A percentile compares a stretch with the other conserved stretches of the same genome.
These are phyloP conservation scores for Blechomonas ayalai DNA, from an alignment of 208 protist species.

Conservation along the genomic window DNA sequence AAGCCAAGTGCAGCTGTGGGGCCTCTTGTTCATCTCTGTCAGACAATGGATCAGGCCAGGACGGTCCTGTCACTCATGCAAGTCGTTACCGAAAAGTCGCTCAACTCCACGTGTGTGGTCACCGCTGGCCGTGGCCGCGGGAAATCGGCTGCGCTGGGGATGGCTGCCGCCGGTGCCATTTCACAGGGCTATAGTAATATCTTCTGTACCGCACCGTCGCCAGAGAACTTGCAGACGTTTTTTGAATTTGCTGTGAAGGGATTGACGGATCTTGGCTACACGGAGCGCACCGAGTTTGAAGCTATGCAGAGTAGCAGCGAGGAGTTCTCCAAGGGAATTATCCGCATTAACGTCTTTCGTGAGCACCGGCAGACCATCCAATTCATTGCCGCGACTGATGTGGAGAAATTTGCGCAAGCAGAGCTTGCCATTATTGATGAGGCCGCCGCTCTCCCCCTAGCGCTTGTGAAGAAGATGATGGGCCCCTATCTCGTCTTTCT, in stretches of 20 bases:
- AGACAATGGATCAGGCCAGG: conserved; percentile 97
- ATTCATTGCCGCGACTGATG: conserved; percentile 93
- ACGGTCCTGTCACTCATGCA: conserved; percentile 97
- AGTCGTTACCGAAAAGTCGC: conserved; percentile 94
- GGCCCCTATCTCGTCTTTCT: conserved; percentile 98
- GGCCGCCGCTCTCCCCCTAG: conserved; percentile 99
- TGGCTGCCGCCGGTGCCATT: conserved; percentile 95
- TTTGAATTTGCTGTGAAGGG: conserved; percentile 99
- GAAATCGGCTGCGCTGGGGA: conserved; percentile 94
- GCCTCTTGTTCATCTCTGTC: conserved; percentile 85
- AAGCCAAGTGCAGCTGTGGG: conserved; percentile 79
- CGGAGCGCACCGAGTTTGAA: conserved; percentile 97
- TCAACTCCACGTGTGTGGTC: conserved; percentile 95
- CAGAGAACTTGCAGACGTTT: conserved; percentile 98
- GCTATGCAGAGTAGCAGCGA: conserved; percentile 89
- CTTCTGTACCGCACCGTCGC: conserved; percentile 97
- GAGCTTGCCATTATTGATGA: conserved; percentile 99
- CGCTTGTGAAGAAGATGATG: conserved; percentile 94
- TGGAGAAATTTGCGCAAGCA: conserved; percentile 91
- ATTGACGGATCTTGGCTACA: conserved; percentile 94
- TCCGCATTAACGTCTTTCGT: conserved; percentile 97
- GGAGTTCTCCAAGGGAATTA: conserved; percentile 94
- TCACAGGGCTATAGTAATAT: conserved; percentile 99
- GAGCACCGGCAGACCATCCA: conserved; percentile 98
- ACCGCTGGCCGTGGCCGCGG: conserved; percentile 97